A percentile compares a stretch with the other conserved stretches of the same genome.
phyloP scores from a whole-genome alignment of 2,329 filamentous ascomycete genomes.

The Aspergillus piperis region DNA sequence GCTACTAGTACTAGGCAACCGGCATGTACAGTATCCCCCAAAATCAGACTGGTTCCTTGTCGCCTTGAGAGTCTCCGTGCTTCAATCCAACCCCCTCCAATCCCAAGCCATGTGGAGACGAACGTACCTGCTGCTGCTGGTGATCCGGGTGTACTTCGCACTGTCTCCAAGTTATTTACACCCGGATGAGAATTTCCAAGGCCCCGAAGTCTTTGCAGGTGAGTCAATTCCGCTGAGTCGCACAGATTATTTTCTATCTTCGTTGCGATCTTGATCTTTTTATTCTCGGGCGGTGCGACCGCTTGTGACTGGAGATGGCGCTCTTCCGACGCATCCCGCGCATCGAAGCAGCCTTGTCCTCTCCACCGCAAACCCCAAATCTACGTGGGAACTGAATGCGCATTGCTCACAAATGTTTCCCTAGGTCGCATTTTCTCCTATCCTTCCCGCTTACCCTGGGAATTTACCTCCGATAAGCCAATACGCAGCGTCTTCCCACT shows the following conservation, averaged over 20 bases:
- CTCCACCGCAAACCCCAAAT: neutral
- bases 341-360: neutral
- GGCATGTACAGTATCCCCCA: constrained; percentile 16
- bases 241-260: neutral
- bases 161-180: constrained; percentile 94
- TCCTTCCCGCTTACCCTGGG: constrained; percentile 88
- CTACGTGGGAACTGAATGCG: neutral
- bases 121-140: constrained; percentile 78
- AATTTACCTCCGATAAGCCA: constrained; percentile 84
- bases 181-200: constrained; percentile 98
- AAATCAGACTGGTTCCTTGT: constrained; percentile 6
- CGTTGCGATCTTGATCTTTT: neutral
- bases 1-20: constrained; percentile 4
- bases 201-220: constrained; percentile 96
- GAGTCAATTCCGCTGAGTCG: constrained; percentile 40
- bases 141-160: constrained; percentile 91
- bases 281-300: constrained; percentile 7
- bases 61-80: constrained; percentile 17
- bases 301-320: neutral
- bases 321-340: neutral
- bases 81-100: constrained; percentile 7
- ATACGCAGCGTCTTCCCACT: constrained; percentile 95
- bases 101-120: constrained; percentile 77
- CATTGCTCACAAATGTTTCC: constrained; percentile 11
- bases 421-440: constrained; percentile 93